Evolutionary conservation across 345 rosid species (phyloP), one percentile per base, ranked within the genome.

Genomic region (Durio zibethinus): DNA sequence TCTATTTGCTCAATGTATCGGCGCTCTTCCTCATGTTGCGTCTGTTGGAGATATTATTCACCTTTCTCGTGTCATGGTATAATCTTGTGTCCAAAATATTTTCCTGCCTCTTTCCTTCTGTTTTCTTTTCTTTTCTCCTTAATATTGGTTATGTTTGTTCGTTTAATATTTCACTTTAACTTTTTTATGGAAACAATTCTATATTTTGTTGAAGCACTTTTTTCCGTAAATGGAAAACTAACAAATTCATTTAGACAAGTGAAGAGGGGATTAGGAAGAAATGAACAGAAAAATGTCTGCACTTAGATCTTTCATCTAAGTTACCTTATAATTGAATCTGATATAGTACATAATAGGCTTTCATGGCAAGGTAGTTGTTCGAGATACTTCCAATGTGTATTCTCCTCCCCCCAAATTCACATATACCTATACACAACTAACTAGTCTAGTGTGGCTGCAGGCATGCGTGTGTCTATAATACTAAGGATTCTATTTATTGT

Each of bases 41-140:
- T 84, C 89, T 7, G 67, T 79, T 16, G 85, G 93, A 18, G 92
- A 91, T 80, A 88, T 92, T 36, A 79, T 92, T 83, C 83, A 80
- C 67, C 89, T 93, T 75, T 79, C 82, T 69, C 86, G 70, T 77
- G 87, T 91, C 12, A 74, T 81, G 97, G 98, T 93, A 89, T 74
- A 65, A 36, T 27, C 45, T 33, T 27, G 20, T 10, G n/a, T 15
- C 8, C 16, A 4, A 11, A 4, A 33, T 45, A 72, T 47, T 47
- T 64, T 54, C 35, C 1, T 74, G 47, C 2, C 25, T 10, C 27
- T 15, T 73, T 72, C 20, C 16, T 14, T 62, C 78, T 36, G 70
- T 81, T 64, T 42, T 42, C 21, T 5, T 54, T n/a, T 53, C 0
- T n/a, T n/a, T n/a, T 5, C 25, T 0, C 25, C 25, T 18, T 8